Evolutionary conservation across 805 yeast species (phyloP).

Genomic region (Sporopachydermia lactativora): DNA sequence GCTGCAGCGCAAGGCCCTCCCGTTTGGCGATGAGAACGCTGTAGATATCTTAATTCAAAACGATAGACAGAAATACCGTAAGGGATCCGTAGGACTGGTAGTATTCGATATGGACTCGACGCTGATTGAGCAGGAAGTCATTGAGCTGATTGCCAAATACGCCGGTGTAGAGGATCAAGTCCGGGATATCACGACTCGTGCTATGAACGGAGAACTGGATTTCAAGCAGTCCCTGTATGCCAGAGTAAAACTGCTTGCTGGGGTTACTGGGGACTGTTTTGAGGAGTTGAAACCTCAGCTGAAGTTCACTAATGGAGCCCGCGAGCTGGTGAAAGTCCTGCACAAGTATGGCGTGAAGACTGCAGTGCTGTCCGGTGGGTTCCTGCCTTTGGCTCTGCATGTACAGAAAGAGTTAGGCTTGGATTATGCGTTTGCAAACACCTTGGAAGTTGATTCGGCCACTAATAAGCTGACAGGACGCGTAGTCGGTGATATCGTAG

Average conservation of each 20-base stretch:
- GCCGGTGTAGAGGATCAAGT: constrained; percentile 87
- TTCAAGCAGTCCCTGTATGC: constrained; percentile 66
- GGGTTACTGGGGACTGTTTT: constrained; percentile 69
- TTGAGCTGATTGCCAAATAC: constrained; percentile 86
- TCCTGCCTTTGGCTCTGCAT: constrained; percentile 72
- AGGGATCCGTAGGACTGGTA: constrained; percentile 36
- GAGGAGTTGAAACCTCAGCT: constrained; percentile 60
- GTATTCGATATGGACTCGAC: constrained; percentile 99
- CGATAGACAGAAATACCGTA: constrained; percentile 4
- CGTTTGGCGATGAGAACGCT: background rate
- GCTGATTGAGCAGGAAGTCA: constrained; percentile 88
- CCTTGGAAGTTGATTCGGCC: constrained; percentile 25
- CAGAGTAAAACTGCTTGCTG: constrained; percentile 70
- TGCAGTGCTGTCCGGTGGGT: constrained; percentile 93
- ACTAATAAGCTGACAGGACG: constrained; percentile 51
- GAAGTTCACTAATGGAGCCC: constrained; percentile 74
- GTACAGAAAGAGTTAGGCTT: constrained; percentile 53
- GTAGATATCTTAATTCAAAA: constrained; percentile 2
- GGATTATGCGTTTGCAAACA: constrained; percentile 85
- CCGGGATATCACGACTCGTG: constrained; percentile 76
- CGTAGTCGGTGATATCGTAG: constrained; percentile 70
- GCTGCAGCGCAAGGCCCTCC: background rate
- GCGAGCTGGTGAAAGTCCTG: constrained; percentile 50
- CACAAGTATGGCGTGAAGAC: constrained; percentile 47
- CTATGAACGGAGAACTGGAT: constrained; percentile 96